Conservation (phyloP, 2,329 filamentous ascomycete species). For the Xylaria sp. region DNA sequence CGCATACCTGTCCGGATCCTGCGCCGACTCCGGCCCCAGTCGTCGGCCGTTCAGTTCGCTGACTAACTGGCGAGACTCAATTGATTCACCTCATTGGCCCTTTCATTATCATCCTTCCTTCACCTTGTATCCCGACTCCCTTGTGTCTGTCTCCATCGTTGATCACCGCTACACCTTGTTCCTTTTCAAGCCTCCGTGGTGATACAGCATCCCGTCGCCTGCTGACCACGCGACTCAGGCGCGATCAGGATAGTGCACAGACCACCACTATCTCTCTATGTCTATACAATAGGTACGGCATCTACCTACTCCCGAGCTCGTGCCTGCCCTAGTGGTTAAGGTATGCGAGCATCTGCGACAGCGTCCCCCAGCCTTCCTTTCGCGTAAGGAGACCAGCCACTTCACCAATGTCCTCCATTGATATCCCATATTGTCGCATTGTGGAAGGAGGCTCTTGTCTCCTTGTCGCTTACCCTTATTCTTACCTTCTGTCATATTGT, state of each 20-base stretch:
- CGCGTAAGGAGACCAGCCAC: constrained; percentile 35
- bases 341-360: constrained; percentile 20
- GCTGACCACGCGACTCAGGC: constrained; percentile 15
- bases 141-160: constrained; percentile 36
- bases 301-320: constrained; percentile 1
- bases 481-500: neutral
- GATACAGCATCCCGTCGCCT: constrained; percentile 8
- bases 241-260: constrained; percentile 14
- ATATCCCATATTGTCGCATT: constrained; percentile 17
- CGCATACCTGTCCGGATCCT: constrained; percentile 16
- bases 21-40: constrained; percentile 34
- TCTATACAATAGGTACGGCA: neutral
- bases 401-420: constrained; percentile 8
- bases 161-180: neutral
- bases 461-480: neutral
- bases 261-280: neutral
- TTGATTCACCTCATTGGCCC: constrained; percentile 28
- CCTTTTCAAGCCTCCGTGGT: constrained; percentile 7
- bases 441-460: constrained; percentile 4
- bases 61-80: constrained; percentile 17
- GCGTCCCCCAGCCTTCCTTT: constrained; percentile 26
- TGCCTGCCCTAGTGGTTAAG: constrained; percentile 35
- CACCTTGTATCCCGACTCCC: neutral
- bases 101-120: constrained; percentile 28
- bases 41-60: constrained; percentile 12